Percentiles rank a stretch among this genome's conserved stretches.
phyloP scores from a whole-genome alignment of 805 yeast genomes.

The Starmerella potacharoeniae region DNA sequence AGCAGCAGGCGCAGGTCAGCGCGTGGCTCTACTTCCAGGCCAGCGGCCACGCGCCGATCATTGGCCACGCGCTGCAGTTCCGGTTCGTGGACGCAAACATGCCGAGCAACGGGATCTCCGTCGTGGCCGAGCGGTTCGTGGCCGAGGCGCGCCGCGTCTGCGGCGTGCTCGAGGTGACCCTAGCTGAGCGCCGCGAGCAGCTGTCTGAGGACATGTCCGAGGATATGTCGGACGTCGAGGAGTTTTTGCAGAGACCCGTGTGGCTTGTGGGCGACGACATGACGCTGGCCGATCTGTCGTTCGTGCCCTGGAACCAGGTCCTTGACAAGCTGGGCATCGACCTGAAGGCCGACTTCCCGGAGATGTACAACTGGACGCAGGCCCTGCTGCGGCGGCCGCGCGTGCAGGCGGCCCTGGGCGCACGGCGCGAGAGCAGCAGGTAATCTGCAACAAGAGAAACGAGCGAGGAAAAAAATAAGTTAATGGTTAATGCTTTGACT shows the following conservation, averaged over 20 bases:
- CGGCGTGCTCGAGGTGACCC: conserved; percentile 88
- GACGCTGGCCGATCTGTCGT: conserved; percentile 78
- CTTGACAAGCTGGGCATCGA: conserved; percentile 87
- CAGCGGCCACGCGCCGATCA: conserved; percentile 97
- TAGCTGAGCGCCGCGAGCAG: conserved; percentile 86
- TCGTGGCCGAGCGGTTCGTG: conserved; percentile 70
- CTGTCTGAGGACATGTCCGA: conserved; percentile 81
- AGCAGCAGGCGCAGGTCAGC: conserved; percentile 72
- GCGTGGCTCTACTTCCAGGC: conserved; percentile 93
- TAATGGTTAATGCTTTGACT: no score
- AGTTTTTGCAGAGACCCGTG: conserved; percentile 84
- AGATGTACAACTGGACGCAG: conserved; percentile 91
- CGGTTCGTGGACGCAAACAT: conserved; percentile 57
- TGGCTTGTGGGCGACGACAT: conserved; percentile 85
- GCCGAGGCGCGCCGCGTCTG: conserved; percentile 89
- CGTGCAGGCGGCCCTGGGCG: conserved; percentile 63
- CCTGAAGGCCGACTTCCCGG: conserved; percentile 79
- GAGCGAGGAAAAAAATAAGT: no score
- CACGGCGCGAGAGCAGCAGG: neutral
- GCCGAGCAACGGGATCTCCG: conserved; percentile 73
- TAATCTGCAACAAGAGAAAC: neutral
- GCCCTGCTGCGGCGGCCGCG: conserved; percentile 93
- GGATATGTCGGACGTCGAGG: conserved; percentile 40
- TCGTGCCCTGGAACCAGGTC: conserved; percentile 95
- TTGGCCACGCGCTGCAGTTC: conserved; percentile 92